These are phyloP conservation scores for Rhodofomes roseus DNA, from an alignment of 1,284 basidiomycete genomes.

Conservation along the genomic window DNA sequence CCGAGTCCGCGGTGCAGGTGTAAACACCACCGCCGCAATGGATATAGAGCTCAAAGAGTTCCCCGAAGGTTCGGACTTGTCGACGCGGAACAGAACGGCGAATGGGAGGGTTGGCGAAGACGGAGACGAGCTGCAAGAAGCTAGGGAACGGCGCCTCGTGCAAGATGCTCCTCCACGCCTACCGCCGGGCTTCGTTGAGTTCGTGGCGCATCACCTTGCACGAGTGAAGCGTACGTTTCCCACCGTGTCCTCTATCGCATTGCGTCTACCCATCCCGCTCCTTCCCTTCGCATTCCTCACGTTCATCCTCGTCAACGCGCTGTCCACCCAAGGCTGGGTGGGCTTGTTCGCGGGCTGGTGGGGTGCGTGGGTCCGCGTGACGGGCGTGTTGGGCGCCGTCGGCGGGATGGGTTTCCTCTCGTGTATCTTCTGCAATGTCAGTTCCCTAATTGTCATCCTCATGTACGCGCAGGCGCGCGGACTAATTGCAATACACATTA, in stretches of 20 bases:
- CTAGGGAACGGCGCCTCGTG: neutral
- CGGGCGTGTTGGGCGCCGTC: conserved; percentile 40
- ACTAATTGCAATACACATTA: conserved; percentile 11
- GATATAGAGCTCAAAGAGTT: neutral
- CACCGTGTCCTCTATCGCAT: conserved; percentile 66
- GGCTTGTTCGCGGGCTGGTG: conserved; percentile 80
- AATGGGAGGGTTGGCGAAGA: neutral
- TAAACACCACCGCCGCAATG: neutral
- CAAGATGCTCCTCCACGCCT: neutral
- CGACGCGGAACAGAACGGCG: neutral
- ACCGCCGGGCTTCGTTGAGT: neutral
- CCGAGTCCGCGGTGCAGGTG: neutral
- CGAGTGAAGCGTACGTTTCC: conserved; percentile 52
- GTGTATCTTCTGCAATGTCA: conserved; percentile 82
- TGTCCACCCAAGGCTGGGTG: conserved; percentile 90
- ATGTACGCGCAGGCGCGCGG: neutral
- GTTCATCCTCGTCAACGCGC: conserved; percentile 90
- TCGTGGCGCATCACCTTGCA: neutral
- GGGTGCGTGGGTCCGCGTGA: conserved; percentile 42
- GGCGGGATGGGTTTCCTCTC: conserved; percentile 43
- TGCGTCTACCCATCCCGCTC: conserved; percentile 75
- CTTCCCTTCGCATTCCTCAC: conserved; percentile 93
- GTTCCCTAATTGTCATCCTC: conserved; percentile 18
- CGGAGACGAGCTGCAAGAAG: conserved; percentile 8
- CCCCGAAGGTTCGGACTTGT: neutral